These are phyloP conservation scores for Pythium aristosporum DNA, from an alignment of 352 stramenopile species.

Conservation along the genomic window DNA sequence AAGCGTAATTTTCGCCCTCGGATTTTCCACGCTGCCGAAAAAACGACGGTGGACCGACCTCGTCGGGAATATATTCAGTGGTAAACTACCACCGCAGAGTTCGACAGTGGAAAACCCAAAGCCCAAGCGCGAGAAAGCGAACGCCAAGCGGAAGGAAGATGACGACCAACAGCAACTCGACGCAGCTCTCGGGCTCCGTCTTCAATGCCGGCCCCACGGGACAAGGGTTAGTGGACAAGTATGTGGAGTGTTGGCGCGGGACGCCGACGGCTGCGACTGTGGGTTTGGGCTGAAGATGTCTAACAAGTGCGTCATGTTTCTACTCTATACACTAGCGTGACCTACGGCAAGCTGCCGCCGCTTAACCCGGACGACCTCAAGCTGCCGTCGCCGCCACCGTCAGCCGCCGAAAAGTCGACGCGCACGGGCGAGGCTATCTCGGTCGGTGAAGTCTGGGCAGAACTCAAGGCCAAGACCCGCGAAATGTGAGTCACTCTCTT, in stretches of 20 bases:
- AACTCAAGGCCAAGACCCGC: conserved; percentile 77
- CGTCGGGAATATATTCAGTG: conserved; percentile 4
- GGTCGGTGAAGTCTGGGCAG: conserved; percentile 80
- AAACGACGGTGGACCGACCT: background rate
- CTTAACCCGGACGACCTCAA: conserved; percentile 87
- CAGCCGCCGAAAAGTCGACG: conserved; percentile 70
- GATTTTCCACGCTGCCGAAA: background rate
- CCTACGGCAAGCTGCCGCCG: conserved; percentile 76
- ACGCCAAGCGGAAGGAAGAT: background rate
- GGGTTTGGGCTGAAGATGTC: background rate
- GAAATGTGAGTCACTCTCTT: conserved; percentile 55
- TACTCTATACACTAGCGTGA: conserved; percentile 32
- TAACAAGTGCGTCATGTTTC: background rate
- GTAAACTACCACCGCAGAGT: conserved; percentile 9
- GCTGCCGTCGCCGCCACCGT: conserved; percentile 71
- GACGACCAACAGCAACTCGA: conserved; percentile 28
- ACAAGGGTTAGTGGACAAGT: conserved; percentile 54
- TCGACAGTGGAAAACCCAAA: background rate
- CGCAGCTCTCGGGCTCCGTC: conserved; percentile 42
- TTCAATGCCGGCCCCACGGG: conserved; percentile 64
- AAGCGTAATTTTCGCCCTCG: background rate
- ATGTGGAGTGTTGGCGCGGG: conserved; percentile 16
- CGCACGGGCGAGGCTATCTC: conserved; percentile 67
- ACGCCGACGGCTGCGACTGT: background rate
- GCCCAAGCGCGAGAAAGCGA: background rate